Base-by-base conservation (phyloP, 352 stramenopile genomes). In the Pythium periplocum region DNA sequence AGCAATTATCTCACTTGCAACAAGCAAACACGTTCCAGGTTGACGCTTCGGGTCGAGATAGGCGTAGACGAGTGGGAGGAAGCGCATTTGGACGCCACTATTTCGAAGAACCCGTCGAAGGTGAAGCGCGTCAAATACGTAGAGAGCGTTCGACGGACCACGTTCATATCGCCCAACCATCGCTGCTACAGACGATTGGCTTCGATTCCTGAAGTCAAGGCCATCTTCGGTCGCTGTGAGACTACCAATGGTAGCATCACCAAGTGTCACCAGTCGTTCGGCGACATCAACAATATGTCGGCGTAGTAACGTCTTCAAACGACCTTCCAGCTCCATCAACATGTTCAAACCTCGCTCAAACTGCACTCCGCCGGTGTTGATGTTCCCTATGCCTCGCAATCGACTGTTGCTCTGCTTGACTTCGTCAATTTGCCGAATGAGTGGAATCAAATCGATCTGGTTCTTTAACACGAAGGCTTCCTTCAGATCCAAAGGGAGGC, bases 41-140 rank as follows among this genome's bases (percentile, higher is more conserved):
- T 91, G 80, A 0, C 66, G 61, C n/a, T 64, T 55, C 3, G 38
- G 42, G 17, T 63, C 59, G 11, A 85, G 46, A 38, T 70, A 68
- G 1, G 64, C 69, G 39, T 89, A 91, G 1, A 84, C 68, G 2
- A 90, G 48, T n/a, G 83, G 83, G 7, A 93, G 58, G 11, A 92
- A 80, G 4, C 73, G 67, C 57, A 87, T 67, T 52, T 85, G 87
- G 26, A 93, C 68, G 7, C 83, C 83, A 8, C 71, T 61, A 42
- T 83, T 65, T 37, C 71, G 68, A 64, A 93, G 71, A 7, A 69
- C 58, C n/a, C 71, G 69, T 17, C 79, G 66, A 8, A 93, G 48
- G 61, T 93, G 77, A 17, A 82, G 40, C 7, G 64, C 68, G 42
- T 90, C 77, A 30, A 89, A 82, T 11, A 90, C 66, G 45, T 92